phyloP scores from a whole-genome alignment of 306 rosid genomes.

The Cucurbita argyrosperma region DNA sequence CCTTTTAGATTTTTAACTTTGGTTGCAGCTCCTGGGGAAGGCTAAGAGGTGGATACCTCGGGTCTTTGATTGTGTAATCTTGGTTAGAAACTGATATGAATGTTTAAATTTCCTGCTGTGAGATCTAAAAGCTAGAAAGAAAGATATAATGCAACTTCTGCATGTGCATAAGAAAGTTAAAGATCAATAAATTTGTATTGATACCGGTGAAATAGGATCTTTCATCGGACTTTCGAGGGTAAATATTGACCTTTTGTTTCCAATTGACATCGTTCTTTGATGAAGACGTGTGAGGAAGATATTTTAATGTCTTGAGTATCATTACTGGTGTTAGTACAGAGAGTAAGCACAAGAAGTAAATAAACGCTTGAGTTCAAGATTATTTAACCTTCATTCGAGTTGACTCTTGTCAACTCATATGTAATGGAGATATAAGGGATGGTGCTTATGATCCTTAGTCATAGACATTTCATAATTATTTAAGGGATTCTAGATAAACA shows the following conservation, averaged over 20 bases:
- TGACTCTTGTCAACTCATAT: neutral
- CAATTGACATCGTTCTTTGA: neutral
- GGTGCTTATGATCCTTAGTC: neutral
- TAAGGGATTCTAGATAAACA: neutral
- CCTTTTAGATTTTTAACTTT: neutral
- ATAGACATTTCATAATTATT: neutral
- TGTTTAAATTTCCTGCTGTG: neutral
- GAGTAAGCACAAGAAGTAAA: neutral
- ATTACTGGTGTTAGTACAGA: neutral
- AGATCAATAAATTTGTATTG: neutral
- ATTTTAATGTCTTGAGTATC: neutral
- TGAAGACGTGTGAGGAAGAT: neutral
- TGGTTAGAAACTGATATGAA: neutral
- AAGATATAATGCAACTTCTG: neutral
- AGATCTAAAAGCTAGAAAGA: neutral
- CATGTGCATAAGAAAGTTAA: neutral
- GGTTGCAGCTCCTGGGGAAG: neutral
- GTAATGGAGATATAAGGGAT: neutral
- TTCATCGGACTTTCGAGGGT: neutral
- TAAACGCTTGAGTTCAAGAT: neutral
- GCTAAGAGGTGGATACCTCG: neutral
- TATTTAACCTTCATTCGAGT: neutral
- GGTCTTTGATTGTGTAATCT: neutral
- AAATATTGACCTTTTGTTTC: neutral
- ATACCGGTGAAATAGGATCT: neutral